Evolutionary conservation across 345 rosid species (phyloP).

Genomic region (Iberis pinnata): DNA sequence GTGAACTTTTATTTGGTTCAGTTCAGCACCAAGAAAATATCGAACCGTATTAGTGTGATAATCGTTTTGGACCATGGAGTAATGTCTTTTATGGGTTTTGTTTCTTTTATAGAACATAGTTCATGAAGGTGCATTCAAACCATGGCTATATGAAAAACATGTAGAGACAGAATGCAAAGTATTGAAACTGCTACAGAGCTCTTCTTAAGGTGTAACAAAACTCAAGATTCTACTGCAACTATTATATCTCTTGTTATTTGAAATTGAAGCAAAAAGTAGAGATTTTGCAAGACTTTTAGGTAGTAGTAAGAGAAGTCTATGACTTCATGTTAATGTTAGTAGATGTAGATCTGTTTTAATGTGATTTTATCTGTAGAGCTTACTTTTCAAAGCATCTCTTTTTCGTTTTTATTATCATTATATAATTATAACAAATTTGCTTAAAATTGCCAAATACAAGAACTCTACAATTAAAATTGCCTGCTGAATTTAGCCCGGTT

Average conservation of each 20-base stretch:
- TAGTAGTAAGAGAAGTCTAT: conserved; percentile 2
- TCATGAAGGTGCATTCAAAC: conserved; percentile 44
- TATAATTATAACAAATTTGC: conserved; percentile 12
- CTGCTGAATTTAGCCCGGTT: too few relatives aligned
- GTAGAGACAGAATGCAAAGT: conserved; percentile 13
- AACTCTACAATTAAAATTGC: conserved; percentile 22
- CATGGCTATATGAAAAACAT: conserved; percentile 43
- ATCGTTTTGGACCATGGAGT: not conserved
- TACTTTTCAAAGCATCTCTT: not conserved
- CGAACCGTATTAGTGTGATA: too few relatives aligned
- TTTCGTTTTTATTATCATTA: conserved; percentile 12
- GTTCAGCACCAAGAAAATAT: too few relatives aligned
- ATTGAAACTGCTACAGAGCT: not conserved
- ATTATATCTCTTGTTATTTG: not conserved
- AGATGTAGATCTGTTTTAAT: not conserved
- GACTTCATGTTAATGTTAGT: conserved; percentile 1
- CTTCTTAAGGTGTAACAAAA: not conserved
- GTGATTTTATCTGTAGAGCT: not conserved
- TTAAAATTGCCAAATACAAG: conserved; percentile 1
- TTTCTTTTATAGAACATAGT: conserved; percentile 36
- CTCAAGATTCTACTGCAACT: not conserved
- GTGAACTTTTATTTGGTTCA: too few relatives aligned
- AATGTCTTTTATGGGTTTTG: conserved; percentile 12
- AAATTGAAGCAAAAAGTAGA: conserved; percentile 9
- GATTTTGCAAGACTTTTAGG: not conserved